Conservation (phyloP, 129 eudicot genomes). For the carrot (Daucus carota) region DNA sequence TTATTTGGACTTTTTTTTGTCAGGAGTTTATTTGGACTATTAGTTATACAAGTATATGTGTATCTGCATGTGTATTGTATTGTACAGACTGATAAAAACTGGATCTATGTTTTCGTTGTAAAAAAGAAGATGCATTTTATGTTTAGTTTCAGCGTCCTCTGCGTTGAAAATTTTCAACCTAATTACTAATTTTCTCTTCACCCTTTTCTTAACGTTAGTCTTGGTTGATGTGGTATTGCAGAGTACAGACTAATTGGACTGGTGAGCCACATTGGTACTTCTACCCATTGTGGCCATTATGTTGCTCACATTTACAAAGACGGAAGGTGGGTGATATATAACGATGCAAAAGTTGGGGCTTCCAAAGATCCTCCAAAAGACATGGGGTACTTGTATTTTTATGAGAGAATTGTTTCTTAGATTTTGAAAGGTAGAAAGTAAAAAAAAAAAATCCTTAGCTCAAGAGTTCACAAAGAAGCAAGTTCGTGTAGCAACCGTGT, state of each 20-base stretch:
- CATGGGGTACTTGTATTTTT: conserved; percentile 94
- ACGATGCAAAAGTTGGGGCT: conserved; percentile 85
- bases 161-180: background rate
- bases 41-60: background rate
- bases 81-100: background rate
- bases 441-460: background rate
- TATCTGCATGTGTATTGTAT: background rate
- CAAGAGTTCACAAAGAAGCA: conserved; percentile 4
- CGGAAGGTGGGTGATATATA: conserved; percentile 88
- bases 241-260: conserved; percentile 86
- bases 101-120: background rate
- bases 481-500: background rate
- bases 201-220: background rate
- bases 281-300: conserved; percentile 95
- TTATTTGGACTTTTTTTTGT: background rate
- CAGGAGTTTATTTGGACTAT: background rate
- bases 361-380: conserved; percentile 92
- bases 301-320: conserved; percentile 89
- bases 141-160: background rate
- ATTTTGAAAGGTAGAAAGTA: background rate
- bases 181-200: background rate
- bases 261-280: conserved; percentile 96
- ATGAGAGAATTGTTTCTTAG: conserved; percentile 60
- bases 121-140: background rate
- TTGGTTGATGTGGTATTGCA: conserved; percentile 22